Evolutionary conservation across 2,329 filamentous ascomycete genomes (phyloP).

Genomic region (Clarireedia monteithiana): DNA sequence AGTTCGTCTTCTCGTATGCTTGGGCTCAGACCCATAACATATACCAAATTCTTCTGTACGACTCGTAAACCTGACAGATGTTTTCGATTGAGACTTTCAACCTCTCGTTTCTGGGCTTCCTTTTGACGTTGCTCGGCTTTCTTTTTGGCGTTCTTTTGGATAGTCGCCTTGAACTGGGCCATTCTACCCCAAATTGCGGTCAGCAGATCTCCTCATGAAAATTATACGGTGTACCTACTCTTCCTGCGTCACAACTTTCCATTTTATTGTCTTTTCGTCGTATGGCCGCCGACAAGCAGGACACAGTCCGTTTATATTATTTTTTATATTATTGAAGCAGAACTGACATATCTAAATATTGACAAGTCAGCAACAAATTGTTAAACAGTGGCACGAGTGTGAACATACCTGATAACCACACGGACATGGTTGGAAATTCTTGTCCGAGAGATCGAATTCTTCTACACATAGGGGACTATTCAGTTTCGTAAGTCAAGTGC

Average conservation of each 20-base stretch:
- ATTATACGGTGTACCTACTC: constrained; percentile 55
- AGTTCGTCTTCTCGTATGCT: constrained; percentile 88
- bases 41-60: constrained; percentile 97
- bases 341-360: constrained; percentile 85
- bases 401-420: constrained; percentile 87
- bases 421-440: constrained; percentile 93
- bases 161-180: constrained; percentile 67
- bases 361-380: constrained; percentile 7
- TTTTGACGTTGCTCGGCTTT: constrained; percentile 81
- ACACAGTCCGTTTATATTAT: constrained; percentile 93
- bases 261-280: constrained; percentile 94
- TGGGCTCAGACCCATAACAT: constrained; percentile 90
- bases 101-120: constrained; percentile 92
- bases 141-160: constrained; percentile 88
- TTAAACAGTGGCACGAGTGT: background rate
- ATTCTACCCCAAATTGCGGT: constrained; percentile 41
- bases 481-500: constrained; percentile 21
- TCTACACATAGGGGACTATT: constrained; percentile 92
- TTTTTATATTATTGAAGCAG: constrained; percentile 99
- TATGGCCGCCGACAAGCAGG: constrained; percentile 95
- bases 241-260: constrained; percentile 89
- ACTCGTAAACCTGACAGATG: constrained; percentile 92
- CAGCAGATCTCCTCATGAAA: constrained; percentile 4
- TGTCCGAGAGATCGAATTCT: constrained; percentile 96
- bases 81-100: constrained; percentile 90